Evolutionary conservation across 2,329 filamentous ascomycete species (phyloP).

Genomic region (Tothia fuscella): DNA sequence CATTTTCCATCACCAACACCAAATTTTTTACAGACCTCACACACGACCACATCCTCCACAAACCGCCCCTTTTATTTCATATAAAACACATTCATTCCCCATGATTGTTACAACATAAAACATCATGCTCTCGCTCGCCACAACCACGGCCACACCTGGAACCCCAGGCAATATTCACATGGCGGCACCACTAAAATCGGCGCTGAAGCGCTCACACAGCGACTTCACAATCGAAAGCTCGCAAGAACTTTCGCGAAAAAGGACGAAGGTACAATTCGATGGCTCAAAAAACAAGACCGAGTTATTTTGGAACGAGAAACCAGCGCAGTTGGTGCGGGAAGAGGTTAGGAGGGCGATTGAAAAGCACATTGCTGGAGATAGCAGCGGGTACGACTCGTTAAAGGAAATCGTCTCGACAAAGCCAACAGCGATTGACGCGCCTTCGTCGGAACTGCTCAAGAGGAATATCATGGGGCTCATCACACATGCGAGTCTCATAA

Average conservation of each 20-base stretch:
- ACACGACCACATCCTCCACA: background rate
- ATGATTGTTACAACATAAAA: constrained; percentile 1
- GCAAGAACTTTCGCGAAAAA: background rate
- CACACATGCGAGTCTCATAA: constrained; percentile 43
- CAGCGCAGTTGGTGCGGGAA: constrained; percentile 45
- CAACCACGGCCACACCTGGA: background rate
- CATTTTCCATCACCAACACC: too few relatives aligned
- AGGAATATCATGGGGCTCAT: constrained; percentile 49
- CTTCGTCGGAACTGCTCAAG: constrained; percentile 39
- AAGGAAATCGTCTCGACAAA: constrained; percentile 40
- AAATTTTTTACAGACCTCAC: too few relatives aligned
- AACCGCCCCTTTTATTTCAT: background rate
- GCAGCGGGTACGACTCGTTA: constrained; percentile 44
- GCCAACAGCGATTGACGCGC: constrained; percentile 30
- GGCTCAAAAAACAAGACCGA: constrained; percentile 13
- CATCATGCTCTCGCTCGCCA: constrained; percentile 5
- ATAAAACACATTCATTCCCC: background rate
- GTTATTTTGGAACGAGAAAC: constrained; percentile 37
- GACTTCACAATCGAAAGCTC: constrained; percentile 1
- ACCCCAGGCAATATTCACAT: background rate
- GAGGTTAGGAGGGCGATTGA: constrained; percentile 48
- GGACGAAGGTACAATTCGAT: constrained; percentile 8
- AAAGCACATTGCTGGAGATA: constrained; percentile 40
- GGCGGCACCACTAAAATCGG: constrained; percentile 6
- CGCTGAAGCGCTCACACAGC: constrained; percentile 7